Percentiles rank a stretch among this genome's conserved stretches.
Evolutionary conservation across 1,139 yeast species (phyloP).

Genomic region (Pichia sp.): DNA sequence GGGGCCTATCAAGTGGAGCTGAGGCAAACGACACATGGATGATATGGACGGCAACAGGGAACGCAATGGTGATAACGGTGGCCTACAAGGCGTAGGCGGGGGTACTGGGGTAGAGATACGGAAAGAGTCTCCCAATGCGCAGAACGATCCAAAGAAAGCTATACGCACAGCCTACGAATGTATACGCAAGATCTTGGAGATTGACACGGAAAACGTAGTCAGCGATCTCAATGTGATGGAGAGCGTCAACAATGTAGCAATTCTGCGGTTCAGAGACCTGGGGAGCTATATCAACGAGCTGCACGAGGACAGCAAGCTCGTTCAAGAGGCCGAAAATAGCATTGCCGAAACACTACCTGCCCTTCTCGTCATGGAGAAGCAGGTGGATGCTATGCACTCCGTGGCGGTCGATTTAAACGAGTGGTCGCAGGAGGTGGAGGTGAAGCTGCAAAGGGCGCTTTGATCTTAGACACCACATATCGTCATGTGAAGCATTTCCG

Average conservation of each 20-base stretch:
- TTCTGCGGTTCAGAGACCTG: slow-evolving; percentile 48
- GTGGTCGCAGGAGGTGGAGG: slow-evolving; percentile 51
- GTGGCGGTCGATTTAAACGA: slow-evolving; percentile 50
- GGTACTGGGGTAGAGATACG: background rate
- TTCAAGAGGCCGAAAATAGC: background rate
- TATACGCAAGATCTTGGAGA: slow-evolving; percentile 34
- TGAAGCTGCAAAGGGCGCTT: slow-evolving; percentile 21
- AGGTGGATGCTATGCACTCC: slow-evolving; percentile 38
- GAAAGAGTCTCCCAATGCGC: slow-evolving; percentile 9
- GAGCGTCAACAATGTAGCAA: slow-evolving; percentile 51
- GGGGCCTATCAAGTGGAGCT: background rate
- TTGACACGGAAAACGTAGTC: slow-evolving; percentile 48
- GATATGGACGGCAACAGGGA: background rate
- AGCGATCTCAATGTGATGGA: slow-evolving; percentile 47
- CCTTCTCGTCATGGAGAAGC: slow-evolving; percentile 38
- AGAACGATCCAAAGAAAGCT: slow-evolving; percentile 19
- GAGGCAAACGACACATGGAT: background rate
- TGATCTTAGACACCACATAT: background rate
- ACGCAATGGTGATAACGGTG: background rate
- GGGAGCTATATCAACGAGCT: slow-evolving; percentile 40
- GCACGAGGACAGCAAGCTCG: slow-evolving; percentile 24
- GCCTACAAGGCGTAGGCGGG: background rate
- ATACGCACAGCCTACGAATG: slow-evolving; percentile 28
- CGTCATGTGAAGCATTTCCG: background rate
- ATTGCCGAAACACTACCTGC: slow-evolving; percentile 16